phyloP scores from a whole-genome alignment of 2,329 filamentous ascomycete species.

The Fusarium mundagurra region DNA sequence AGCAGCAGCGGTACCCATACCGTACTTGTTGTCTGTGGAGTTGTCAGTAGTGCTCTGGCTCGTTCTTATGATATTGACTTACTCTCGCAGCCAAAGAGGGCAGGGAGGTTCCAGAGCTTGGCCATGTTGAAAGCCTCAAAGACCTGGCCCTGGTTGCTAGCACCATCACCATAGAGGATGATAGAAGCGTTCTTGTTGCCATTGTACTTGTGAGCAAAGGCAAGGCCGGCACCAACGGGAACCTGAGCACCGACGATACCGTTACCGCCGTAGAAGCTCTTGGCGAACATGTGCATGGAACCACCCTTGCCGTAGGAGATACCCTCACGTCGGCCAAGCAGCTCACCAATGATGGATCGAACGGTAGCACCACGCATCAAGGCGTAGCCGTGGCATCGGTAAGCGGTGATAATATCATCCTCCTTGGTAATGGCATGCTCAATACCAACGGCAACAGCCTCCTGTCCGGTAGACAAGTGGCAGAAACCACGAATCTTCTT shows the following conservation, averaged over 20 bases:
- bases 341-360: slow-evolving; percentile 93
- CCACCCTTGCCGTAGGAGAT: slow-evolving; percentile 99
- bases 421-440: slow-evolving; percentile 92
- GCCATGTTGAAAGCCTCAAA: slow-evolving; percentile 99
- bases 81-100: slow-evolving; percentile 99
- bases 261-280: slow-evolving; percentile 98
- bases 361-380: slow-evolving; percentile 93
- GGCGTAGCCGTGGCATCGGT: slow-evolving; percentile 98
- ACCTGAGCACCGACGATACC: slow-evolving; percentile 99
- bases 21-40: slow-evolving; percentile 95
- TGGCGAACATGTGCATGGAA: slow-evolving; percentile 99
- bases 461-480: slow-evolving; percentile 96
- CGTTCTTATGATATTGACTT: slow-evolving; percentile 54
- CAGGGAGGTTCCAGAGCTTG: slow-evolving; percentile 96
- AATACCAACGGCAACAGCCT: slow-evolving; percentile 96
- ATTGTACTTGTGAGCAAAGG: slow-evolving; percentile 96
- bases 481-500: slow-evolving; percentile 99
- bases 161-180: slow-evolving; percentile 96
- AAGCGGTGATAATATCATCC: slow-evolving; percentile 96
- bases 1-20: slow-evolving; percentile 97
- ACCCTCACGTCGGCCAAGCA: slow-evolving; percentile 93
- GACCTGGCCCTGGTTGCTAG: slow-evolving; percentile 98
- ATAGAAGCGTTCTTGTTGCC: slow-evolving; percentile 86
- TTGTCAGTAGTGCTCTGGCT: slow-evolving; percentile 16
- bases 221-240: slow-evolving; percentile 93